Base-by-base conservation (phyloP, 2,329 filamentous ascomycete species). In the Paecilomyces sp. region DNA sequence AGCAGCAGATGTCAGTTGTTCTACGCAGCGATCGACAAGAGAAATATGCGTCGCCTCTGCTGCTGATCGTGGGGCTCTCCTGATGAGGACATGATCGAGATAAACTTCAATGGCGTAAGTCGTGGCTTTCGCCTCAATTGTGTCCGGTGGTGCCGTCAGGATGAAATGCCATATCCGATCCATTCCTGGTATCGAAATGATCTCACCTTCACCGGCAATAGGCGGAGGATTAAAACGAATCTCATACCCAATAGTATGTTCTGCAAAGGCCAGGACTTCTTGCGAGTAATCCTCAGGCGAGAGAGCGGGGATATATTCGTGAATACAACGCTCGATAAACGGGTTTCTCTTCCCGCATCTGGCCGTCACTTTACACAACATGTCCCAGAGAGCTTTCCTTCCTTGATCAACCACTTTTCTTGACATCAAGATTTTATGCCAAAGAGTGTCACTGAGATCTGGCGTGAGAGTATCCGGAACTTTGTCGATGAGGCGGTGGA, bases 91-190 rank as follows among this genome's bases (percentile, higher is more conserved):
- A 59, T 79, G 75, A 59, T 85, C 80, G 34, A 94, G 79, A 68
- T 94, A 96, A 12, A 91, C 80, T 25, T 87, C 82, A 25, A 92
- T 90, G 3, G 96, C 84, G 24, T 86, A 85, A 56, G 80, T 81
- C 31, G 89, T 91, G 1, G 90, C 88, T 57, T 81, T 76, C 22
- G 82, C 81, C 64, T 90, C 90, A 55, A 95, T 86, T 0, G 81
- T 83, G 41, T 82, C 78, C 41, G 83, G 79, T 4, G 86, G 85
- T 1, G 89, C 86, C 15, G 84, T 87, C 57, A 96, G 77, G 34
- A 93, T 85, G 66, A 96, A 85, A 25, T 86, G 85, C 92, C 92
- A 96, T n/a, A 96, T 78, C 60, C 92, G 83, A 65, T 94, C 89
- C 63, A 80, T 78, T 6, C 80, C 80, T 3, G 80, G 77, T 56